Evolutionary conservation across 73 alveolate species (phyloP), one percentile per base, ranked within the genome.

Genomic region (Paramecium sexaurelia): DNA sequence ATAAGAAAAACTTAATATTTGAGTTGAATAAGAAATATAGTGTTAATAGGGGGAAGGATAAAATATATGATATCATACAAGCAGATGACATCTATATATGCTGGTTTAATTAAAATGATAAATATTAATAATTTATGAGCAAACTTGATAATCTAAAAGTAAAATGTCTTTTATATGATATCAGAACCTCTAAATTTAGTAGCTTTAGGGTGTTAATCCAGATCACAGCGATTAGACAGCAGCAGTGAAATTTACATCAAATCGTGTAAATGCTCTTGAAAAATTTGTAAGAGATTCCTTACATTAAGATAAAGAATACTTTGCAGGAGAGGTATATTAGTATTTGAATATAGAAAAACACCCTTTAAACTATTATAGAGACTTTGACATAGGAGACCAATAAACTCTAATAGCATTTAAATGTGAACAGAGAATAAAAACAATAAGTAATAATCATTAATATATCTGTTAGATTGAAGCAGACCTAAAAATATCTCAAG

Each of bases 401-500:
- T 51, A 7, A 29, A 51, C 67, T 51, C 27, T 51, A 51, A 51
- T 51, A 51, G 17, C 67, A 61, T 61, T 29, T 61, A 29, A 17
- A 61, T 1, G 83, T 61, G 83, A 61, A 61, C 26, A 61, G 83
- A 24, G 83, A 61, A 32, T 32, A 24, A 61, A 61, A 61, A 61
- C 11, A 61, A 26, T 61, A 19, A 32, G 83, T 61, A 61, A 29
- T 51, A 51, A 17, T 26, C 15, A 6, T 61, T 11, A 32, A 61
- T 29, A 61, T 61, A 61, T 61, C 83, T 61, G 83, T 61, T 61
- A 61, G 83, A 61, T 61, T 26, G 83, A 61, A 61, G 83, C 83
- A 29, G 83, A 61, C 45, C 83, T 61, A 61, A 61, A 61, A 61
- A 27, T 61, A 61, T 61, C 83, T 61, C 51, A 61, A 5, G 56